Evolutionary conservation across 306 rosid genomes (phyloP), one percentile per base, ranked within the genome.

Genomic region (Dicorynia guianensis): DNA sequence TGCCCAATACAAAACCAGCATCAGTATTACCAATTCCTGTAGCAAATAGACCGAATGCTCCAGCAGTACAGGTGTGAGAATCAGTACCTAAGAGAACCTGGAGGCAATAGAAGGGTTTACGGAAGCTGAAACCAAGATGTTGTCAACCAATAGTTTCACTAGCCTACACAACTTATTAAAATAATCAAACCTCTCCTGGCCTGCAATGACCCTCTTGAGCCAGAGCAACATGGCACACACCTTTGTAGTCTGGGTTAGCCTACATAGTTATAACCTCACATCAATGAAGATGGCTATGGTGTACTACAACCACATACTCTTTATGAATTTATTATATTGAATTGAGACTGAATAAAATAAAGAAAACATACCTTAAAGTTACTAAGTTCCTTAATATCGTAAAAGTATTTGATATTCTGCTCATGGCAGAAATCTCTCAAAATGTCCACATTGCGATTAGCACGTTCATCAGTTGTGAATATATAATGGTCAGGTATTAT

Each of bases 191-290:
- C 98, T 93, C 96, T 73, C 98, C 98, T 11, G 98, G 96, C 82
- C 95, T 87, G 84, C 96, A 88, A 82, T 88, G 98, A 81, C 94
- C 98, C 81, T 93, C 96, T 82, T 89, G 96, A 44, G 96, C 95
- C 74, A 90, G 89, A 76, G 95, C 96, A 81, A 93, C 59, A 36
- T 93, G 98, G 63, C 98, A 90, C 13, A 93, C 98, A 52, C 96
- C 96, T 84, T 90, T 90, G 69, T 90, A 90, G 79, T 93, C 93
- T 1, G 94, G 95, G 87, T 93, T 90, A 54, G 86, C 96, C 98
- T 90, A 78, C 80, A 79, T 52, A 25, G 30, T 25, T 25, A 25
- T 25, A 25, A 25, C 30, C 30, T 25, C 30, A 25, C 30, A 25
- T 25, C 30, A 25, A 25, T 25, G 30, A 25, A 2, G 30, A 25